Percentiles rank a stretch among this genome's conserved stretches.
Conservation (phyloP, 139 green algal genomes). For the Micractinium conductrix region DNA sequence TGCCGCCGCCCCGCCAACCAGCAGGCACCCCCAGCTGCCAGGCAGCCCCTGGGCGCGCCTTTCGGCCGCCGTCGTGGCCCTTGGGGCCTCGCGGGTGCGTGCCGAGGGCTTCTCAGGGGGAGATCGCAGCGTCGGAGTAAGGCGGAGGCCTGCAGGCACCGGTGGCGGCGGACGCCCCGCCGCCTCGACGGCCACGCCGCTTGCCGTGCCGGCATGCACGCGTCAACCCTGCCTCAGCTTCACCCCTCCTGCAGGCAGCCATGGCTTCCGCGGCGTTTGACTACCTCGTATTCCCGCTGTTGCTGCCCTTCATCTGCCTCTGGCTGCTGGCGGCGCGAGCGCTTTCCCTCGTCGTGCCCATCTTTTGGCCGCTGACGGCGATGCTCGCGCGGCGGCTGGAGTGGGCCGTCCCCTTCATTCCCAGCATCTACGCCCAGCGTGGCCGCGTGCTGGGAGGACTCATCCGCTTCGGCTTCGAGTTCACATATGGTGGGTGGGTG, state of each 20-base stretch:
- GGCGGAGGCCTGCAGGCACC: background rate
- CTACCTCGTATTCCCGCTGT: slow-evolving; percentile 43
- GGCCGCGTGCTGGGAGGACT: slow-evolving; percentile 47
- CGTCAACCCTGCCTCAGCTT: background rate
- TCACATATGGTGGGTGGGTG: slow-evolving; percentile 63
- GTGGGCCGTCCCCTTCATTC: slow-evolving; percentile 78
- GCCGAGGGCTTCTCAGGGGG: background rate
- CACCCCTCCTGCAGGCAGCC: too few relatives aligned
- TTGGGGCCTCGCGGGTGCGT: too few relatives aligned
- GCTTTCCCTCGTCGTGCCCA: slow-evolving; percentile 39
- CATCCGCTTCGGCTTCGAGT: slow-evolving; percentile 67
- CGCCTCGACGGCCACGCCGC: background rate
- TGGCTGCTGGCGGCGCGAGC: slow-evolving; percentile 48
- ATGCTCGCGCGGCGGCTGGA: slow-evolving; percentile 58
- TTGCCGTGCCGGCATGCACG: background rate
- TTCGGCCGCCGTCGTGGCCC: background rate
- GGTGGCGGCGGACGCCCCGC: background rate
- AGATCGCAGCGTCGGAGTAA: background rate
- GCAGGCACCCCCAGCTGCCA: background rate
- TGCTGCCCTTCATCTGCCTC: slow-evolving; percentile 43
- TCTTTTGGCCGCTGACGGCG: slow-evolving; percentile 42
- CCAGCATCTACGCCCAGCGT: slow-evolving; percentile 52
- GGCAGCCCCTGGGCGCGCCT: too few relatives aligned
- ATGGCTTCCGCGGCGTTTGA: slow-evolving; percentile 36
- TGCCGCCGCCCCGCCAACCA: too few relatives aligned